These are phyloP conservation scores for Cladophialophora bantiana DNA, from an alignment of 2,329 filamentous ascomycete species.

Conservation along the genomic window DNA sequence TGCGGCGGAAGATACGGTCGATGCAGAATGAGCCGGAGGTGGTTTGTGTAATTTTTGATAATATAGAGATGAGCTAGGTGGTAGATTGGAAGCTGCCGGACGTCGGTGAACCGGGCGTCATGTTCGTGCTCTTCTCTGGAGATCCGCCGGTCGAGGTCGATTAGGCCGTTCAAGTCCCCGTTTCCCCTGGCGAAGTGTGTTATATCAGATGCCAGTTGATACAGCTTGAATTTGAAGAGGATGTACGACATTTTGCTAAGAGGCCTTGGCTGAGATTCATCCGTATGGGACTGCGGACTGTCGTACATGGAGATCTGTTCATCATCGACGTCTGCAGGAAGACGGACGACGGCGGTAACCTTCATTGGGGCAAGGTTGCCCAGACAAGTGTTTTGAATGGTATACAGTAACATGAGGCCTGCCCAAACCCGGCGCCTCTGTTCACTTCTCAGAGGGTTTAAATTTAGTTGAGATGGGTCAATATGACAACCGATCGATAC, in stretches of 20 bases:
- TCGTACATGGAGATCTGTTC: slow-evolving; percentile 43
- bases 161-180: slow-evolving; percentile 39
- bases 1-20: slow-evolving; percentile 44
- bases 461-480: slow-evolving; percentile 48
- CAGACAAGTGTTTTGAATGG: slow-evolving; percentile 48
- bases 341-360: slow-evolving; percentile 43
- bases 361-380: slow-evolving; percentile 46
- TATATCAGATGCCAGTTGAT: slow-evolving; percentile 48
- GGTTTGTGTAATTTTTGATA: slow-evolving; percentile 50
- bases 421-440: slow-evolving; percentile 51
- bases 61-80: slow-evolving; percentile 52
- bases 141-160: slow-evolving; percentile 45
- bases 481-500: slow-evolving; percentile 53
- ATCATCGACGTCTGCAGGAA: slow-evolving; percentile 49
- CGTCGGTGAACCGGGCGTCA: slow-evolving; percentile 40
- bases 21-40: slow-evolving; percentile 49
- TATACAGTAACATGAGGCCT: slow-evolving; percentile 51
- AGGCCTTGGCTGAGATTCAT: slow-evolving; percentile 14
- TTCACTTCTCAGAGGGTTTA: slow-evolving; percentile 48
- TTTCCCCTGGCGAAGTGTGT: slow-evolving; percentile 43
- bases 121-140: slow-evolving; percentile 45
- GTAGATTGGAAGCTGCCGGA: slow-evolving; percentile 41
- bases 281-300: neutral
- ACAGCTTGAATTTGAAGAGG: slow-evolving; percentile 48
- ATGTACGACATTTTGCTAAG: slow-evolving; percentile 54